phyloP scores from a whole-genome alignment of 768 basidiomycete genomes.

The Leccinellum albellum region DNA sequence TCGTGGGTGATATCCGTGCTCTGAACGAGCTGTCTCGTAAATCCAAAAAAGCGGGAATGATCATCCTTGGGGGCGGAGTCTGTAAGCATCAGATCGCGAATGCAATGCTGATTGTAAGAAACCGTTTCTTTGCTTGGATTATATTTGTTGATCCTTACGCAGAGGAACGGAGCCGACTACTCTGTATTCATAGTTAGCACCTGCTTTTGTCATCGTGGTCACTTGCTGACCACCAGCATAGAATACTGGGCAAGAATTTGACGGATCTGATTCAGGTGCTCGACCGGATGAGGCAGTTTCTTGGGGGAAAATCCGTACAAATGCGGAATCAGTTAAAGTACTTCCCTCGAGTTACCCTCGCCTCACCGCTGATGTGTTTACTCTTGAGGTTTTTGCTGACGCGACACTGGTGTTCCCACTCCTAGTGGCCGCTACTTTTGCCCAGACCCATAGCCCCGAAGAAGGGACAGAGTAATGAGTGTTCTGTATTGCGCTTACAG shows the following conservation, averaged over 20 bases:
- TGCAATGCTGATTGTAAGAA: constrained; percentile 91
- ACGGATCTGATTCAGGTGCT: constrained; percentile 96
- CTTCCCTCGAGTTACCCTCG: not conserved
- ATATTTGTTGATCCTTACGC: constrained; percentile 1
- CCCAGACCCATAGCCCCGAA: constrained; percentile 35
- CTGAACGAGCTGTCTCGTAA: constrained; percentile 87
- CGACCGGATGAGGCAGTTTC: constrained; percentile 96
- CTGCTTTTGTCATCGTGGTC: not conserved
- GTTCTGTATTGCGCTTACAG: not conserved
- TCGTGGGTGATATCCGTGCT: constrained; percentile 88
- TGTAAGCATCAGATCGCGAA: constrained; percentile 99
- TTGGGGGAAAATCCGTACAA: constrained; percentile 96
- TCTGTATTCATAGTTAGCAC: constrained; percentile 86
- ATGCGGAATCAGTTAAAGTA: constrained; percentile 81
- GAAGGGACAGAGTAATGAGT: not conserved
- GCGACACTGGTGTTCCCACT: constrained; percentile 95
- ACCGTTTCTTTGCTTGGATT: constrained; percentile 1
- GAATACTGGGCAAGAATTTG: constrained; percentile 99
- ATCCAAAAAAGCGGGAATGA: constrained; percentile 95
- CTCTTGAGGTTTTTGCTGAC: constrained; percentile 76
- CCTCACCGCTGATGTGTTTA: constrained; percentile 2
- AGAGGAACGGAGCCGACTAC: constrained; percentile 98
- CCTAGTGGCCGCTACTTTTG: constrained; percentile 93
- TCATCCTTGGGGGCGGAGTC: constrained; percentile 94
- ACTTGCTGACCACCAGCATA: constrained; percentile 25